Evolutionary conservation across 1,284 basidiomycete species (phyloP).

Genomic region (Ceratobasidium sp.): DNA sequence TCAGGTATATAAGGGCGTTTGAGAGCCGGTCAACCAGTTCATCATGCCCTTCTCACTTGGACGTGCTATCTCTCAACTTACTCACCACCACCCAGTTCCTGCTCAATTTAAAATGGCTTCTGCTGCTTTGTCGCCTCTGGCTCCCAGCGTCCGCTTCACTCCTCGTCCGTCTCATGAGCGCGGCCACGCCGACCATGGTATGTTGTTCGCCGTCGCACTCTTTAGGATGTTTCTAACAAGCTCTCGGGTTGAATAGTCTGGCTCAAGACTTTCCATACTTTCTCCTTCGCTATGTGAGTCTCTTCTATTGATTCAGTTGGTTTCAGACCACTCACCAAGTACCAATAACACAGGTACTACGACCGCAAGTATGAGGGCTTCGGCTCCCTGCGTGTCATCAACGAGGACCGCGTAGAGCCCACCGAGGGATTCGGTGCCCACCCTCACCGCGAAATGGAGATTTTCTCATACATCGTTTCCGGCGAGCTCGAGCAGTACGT

Average conservation of each 20-base stretch:
- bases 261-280: constrained; percentile 93
- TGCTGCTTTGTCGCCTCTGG: constrained; percentile 20
- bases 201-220: neutral
- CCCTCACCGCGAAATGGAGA: constrained; percentile 88
- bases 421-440: constrained; percentile 89
- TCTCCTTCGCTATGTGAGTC: constrained; percentile 81
- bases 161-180: constrained; percentile 60
- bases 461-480: constrained; percentile 88
- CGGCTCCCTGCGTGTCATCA: constrained; percentile 80
- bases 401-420: constrained; percentile 89
- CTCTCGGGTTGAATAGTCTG: constrained; percentile 62
- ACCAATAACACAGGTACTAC: constrained; percentile 67
- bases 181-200: constrained; percentile 81
- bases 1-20: constrained; percentile 25
- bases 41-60: constrained; percentile 39
- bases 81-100: constrained; percentile 25
- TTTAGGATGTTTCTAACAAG: constrained; percentile 46
- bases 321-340: constrained; percentile 24
- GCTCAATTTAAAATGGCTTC: constrained; percentile 35
- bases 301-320: neutral
- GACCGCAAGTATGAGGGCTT: constrained; percentile 69
- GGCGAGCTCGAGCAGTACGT: constrained; percentile 83
- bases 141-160: constrained; percentile 27
- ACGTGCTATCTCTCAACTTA: constrained; percentile 20
- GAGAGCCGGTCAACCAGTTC: constrained; percentile 11